Conservation (phyloP, 1,284 basidiomycete genomes). For the Xanthoconium separans region DNA sequence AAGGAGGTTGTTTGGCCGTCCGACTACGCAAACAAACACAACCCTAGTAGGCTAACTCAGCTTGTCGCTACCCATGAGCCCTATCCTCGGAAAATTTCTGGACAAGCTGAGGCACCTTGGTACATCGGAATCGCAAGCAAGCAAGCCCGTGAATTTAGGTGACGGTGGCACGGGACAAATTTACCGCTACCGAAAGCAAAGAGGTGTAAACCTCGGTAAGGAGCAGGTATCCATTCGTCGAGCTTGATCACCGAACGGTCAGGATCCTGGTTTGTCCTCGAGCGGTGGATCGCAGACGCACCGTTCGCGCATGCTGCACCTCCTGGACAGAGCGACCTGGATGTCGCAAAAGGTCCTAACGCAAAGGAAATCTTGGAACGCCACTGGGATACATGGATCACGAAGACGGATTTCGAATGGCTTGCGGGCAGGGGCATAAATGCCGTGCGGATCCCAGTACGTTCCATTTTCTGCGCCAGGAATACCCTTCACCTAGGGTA, state of each 20-base stretch:
- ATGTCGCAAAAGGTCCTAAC: slow-evolving; percentile 63
- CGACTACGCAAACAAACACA: slow-evolving; percentile 12
- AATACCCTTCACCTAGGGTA: slow-evolving; percentile 9
- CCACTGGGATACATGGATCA: slow-evolving; percentile 85
- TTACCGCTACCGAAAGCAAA: slow-evolving; percentile 72
- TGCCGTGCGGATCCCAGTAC: slow-evolving; percentile 79
- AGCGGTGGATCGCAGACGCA: slow-evolving; percentile 66
- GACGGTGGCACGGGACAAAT: slow-evolving; percentile 28
- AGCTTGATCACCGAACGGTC: slow-evolving; percentile 9
- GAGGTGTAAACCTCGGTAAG: slow-evolving; percentile 81
- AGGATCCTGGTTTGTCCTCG: slow-evolving; percentile 80
- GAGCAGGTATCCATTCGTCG: slow-evolving; percentile 4
- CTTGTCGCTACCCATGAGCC: slow-evolving; percentile 7
- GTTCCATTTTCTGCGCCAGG: slow-evolving; percentile 22
- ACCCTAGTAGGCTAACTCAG: not conserved
- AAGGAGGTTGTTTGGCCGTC: not conserved
- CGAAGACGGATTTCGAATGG: slow-evolving; percentile 71
- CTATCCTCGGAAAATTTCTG: slow-evolving; percentile 12
- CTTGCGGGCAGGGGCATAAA: slow-evolving; percentile 76
- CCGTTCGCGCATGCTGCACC: slow-evolving; percentile 54
- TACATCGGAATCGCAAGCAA: not conserved
- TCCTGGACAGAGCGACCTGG: slow-evolving; percentile 72
- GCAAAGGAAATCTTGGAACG: slow-evolving; percentile 66
- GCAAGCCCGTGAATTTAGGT: slow-evolving; percentile 7
- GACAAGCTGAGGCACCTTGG: slow-evolving; percentile 16